Base-by-base conservation (phyloP, 257 asterid species). In the Solanum verrucosum region DNA sequence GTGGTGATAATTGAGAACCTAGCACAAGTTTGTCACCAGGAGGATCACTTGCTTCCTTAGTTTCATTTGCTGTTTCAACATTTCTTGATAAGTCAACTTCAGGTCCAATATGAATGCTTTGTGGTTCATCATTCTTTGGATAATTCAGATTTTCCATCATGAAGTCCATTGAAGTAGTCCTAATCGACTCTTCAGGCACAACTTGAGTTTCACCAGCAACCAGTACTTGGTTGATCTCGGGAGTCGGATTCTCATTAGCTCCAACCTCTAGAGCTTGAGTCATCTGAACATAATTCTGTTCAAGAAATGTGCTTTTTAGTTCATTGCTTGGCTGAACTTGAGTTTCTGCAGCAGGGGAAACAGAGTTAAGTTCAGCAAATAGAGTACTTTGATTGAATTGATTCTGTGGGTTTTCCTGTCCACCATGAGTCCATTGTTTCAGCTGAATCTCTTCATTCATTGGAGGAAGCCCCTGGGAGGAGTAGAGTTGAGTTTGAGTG, bases 151-250 rank as follows among this genome's bases (percentile, higher is more conserved):
- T 93, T 15, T 87, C 92, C 89, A 88, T 86, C 87, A 83, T 65
- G 70, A 93, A 90, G 33, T 91, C 94, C 73, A 88, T 31, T 9
- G 93, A 89, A 59, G 91, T 91, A 84, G 91, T 91, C 3, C 83
- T 86, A 3, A 85, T 88, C 3, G 89, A 83, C 11, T 92, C 93
- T 2, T 89, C 89, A 12, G 92, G 91, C 35, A 38, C 91, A 87
- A 85, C 38, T 42, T 93, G 94, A 49, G 93, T 91, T 83, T 91
- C 93, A 16, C 93, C 92, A 1, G 89, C 75, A 11, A 89, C 93
- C 37, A 91, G 52, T 2, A 91, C 91, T 75, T 83, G 95, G 81
- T 93, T 92, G 88, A 63, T 89, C 0, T 89, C 91, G 5, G 86
- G 71, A 77, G 86, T 90, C 2, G 87, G 84, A 87, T 56, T 89